phyloP scores from a whole-genome alignment of 371 early-diverging fungal genomes.

The Mortierella sp. region DNA sequence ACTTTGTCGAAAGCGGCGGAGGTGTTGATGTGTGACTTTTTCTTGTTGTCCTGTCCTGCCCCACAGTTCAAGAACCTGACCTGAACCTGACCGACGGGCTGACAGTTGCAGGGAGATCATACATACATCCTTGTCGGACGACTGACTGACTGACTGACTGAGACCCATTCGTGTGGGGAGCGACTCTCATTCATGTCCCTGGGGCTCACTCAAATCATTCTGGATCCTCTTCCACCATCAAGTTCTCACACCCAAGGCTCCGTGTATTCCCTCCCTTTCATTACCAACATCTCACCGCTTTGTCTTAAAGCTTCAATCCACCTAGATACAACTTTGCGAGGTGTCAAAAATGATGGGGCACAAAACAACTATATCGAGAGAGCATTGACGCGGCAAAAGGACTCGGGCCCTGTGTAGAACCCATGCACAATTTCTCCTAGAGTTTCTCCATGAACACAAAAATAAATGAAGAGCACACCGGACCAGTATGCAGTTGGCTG shows the following conservation, averaged over 20 bases:
- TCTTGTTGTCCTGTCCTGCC: too few relatives aligned
- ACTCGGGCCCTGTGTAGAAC: background rate
- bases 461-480: background rate
- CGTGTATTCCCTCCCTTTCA: too few relatives aligned
- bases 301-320: too few relatives aligned
- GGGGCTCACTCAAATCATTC: too few relatives aligned
- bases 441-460: background rate
- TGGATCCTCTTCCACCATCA: too few relatives aligned
- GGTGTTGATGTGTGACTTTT: background rate
- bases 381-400: background rate
- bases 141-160: background rate
- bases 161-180: background rate
- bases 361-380: background rate
- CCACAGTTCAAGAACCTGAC: background rate
- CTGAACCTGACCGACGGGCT: background rate
- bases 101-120: background rate
- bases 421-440: background rate
- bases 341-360: background rate
- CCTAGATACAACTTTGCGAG: background rate
- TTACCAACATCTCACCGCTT: too few relatives aligned
- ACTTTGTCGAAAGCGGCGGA: background rate
- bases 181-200: background rate
- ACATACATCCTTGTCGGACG: background rate
- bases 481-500: constrained; percentile 3
- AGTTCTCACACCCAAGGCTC: too few relatives aligned